Conservation (phyloP, 768 basidiomycete species). For the Lactarius hengduanensis region DNA sequence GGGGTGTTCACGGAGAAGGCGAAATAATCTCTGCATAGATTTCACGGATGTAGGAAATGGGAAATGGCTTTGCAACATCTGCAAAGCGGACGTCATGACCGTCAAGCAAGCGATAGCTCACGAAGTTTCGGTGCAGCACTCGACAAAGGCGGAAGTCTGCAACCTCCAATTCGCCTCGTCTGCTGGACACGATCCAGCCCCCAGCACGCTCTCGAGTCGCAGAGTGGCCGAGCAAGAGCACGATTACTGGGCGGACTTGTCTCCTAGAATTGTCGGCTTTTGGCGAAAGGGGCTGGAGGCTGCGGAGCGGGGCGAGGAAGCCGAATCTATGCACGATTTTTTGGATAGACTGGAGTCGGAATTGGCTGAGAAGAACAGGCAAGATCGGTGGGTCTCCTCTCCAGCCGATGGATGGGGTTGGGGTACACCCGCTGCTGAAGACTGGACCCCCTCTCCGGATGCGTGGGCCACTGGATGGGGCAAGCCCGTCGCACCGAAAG, state of each 20-base stretch:
- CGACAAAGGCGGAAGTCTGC: constrained; percentile 23
- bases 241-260: constrained; percentile 25
- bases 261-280: constrained; percentile 22
- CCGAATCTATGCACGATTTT: constrained; percentile 27
- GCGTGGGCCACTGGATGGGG: constrained; percentile 21
- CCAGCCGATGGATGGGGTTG: constrained; percentile 23
- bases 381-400: constrained; percentile 11
- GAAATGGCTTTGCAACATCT: constrained; percentile 38
- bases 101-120: constrained; percentile 37
- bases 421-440: constrained; percentile 18
- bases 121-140: constrained; percentile 33
- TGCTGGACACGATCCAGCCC: not conserved
- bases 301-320: constrained; percentile 27
- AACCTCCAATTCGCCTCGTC: constrained; percentile 23
- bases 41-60: constrained; percentile 30
- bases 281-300: constrained; percentile 27
- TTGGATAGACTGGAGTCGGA: constrained; percentile 25
- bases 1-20: not conserved
- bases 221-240: constrained; percentile 22
- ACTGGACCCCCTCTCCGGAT: constrained; percentile 22
- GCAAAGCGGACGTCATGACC: constrained; percentile 34
- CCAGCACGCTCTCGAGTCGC: constrained; percentile 1
- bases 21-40: constrained; percentile 27
- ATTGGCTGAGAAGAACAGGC: constrained; percentile 6
- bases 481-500: not conserved